Evolutionary conservation across 306 rosid genomes (phyloP).

Genomic region (Cicer arietinum): DNA sequence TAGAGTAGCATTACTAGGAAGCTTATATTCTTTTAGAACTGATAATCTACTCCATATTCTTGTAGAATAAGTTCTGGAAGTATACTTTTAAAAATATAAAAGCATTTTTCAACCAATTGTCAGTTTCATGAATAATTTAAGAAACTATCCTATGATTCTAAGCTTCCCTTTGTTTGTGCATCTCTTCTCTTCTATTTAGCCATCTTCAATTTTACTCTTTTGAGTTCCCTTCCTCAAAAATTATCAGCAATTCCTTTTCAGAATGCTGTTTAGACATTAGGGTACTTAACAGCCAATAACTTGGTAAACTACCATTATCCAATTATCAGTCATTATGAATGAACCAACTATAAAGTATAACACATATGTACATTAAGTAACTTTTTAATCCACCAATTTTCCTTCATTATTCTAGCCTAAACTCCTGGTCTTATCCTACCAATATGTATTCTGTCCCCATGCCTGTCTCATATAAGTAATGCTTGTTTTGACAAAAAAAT

Average conservation of each 20-base stretch:
- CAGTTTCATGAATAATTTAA: slow-evolving; percentile 19
- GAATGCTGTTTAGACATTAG: slow-evolving; percentile 36
- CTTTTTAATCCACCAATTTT: slow-evolving; percentile 26
- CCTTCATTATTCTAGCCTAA: slow-evolving; percentile 27
- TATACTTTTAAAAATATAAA: slow-evolving; percentile 2
- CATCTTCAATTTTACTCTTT: slow-evolving; percentile 2
- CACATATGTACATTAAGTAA: slow-evolving; percentile 10
- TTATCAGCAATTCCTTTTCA: neutral
- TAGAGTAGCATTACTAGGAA: slow-evolving; percentile 1
- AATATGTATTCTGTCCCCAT: neutral
- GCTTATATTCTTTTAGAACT: neutral
- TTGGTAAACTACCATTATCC: slow-evolving; percentile 8
- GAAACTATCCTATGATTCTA: slow-evolving; percentile 18
- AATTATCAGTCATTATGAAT: neutral
- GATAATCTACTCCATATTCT: slow-evolving; percentile 21
- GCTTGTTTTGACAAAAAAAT: neutral
- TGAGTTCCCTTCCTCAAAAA: slow-evolving; percentile 27
- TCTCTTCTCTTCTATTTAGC: slow-evolving; percentile 13
- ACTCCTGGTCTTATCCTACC: neutral
- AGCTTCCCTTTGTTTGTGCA: neutral
- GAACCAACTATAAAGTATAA: neutral
- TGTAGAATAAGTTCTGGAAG: slow-evolving; percentile 31
- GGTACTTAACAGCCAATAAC: slow-evolving; percentile 28
- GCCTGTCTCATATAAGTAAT: neutral
- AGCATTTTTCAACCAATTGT: neutral